phyloP scores from a whole-genome alignment of 2,329 filamentous ascomycete species.

The Trichoderma afroharzianum region DNA sequence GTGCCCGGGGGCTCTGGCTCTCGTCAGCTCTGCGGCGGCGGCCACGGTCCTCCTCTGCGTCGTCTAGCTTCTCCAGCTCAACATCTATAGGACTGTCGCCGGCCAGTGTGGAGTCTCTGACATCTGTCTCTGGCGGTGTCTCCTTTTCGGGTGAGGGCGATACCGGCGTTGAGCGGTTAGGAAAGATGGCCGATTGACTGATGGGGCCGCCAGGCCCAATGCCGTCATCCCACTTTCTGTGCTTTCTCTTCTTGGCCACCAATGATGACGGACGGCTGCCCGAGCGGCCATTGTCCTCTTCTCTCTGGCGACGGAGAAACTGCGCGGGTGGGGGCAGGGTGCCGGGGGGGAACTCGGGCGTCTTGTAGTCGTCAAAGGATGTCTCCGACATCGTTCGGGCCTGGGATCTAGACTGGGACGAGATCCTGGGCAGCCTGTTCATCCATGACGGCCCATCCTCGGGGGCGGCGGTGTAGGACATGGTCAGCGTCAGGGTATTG shows the following conservation, averaged over 20 bases:
- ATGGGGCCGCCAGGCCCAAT: conserved; percentile 82
- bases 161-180: conserved; percentile 42
- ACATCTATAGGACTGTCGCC: conserved; percentile 34
- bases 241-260: conserved; percentile 59
- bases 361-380: conserved; percentile 62
- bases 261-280: conserved; percentile 58
- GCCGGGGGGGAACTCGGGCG: conserved; percentile 61
- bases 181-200: conserved; percentile 83
- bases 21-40: conserved; percentile 12
- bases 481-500: conserved; percentile 90
- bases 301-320: conserved; percentile 78
- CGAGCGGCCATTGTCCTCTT: conserved; percentile 56
- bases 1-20: conserved; percentile 18
- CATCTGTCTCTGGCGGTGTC: conserved; percentile 27
- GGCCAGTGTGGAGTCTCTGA: conserved; percentile 31
- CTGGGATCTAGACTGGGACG: conserved; percentile 69
- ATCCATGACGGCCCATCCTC: conserved; percentile 93
- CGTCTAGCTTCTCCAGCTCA: conserved; percentile 25
- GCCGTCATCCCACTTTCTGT: conserved; percentile 67
- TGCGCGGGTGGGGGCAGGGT: conserved; percentile 69
- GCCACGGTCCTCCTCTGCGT: conserved; percentile 22
- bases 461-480: conserved; percentile 89
- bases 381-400: conserved; percentile 80
- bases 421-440: conserved; percentile 76
- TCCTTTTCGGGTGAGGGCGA: conserved; percentile 30